Evolutionary conservation across 129 eudicot species (phyloP).

Genomic region (Lactuca sativa): DNA sequence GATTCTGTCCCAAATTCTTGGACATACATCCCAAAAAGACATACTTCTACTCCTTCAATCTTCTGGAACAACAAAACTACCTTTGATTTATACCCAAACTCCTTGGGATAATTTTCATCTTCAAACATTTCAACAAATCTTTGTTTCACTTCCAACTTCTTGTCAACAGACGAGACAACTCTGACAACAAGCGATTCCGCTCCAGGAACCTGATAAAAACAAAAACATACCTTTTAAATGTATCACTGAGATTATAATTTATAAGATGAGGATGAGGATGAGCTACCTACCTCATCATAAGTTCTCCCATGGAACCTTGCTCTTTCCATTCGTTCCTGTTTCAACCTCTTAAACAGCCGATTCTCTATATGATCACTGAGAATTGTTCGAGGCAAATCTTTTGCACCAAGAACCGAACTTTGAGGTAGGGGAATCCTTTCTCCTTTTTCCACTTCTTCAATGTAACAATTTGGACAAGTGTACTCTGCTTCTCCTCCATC

Average conservation of each 20-base stretch:
- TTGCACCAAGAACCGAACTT: constrained; percentile 97
- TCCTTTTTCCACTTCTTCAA: constrained; percentile 87
- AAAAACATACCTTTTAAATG: too few species aligned
- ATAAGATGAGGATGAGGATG: too few species aligned
- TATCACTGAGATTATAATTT: too few species aligned
- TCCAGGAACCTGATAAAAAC: constrained; percentile 73
- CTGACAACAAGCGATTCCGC: constrained; percentile 92
- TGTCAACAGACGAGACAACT: constrained; percentile 96
- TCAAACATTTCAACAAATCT: constrained; percentile 86
- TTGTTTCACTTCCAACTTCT: constrained; percentile 87
- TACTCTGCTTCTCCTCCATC: constrained; percentile 95
- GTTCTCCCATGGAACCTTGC: constrained; percentile 70
- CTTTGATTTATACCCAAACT: constrained; percentile 91
- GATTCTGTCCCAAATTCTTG: constrained; percentile 98
- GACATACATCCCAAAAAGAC: constrained; percentile 98
- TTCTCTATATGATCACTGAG: constrained; percentile 92
- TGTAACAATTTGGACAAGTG: constrained; percentile 94
- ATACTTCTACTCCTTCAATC: constrained; percentile 99
- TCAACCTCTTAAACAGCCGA: constrained; percentile 57
- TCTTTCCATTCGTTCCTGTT: constrained; percentile 79
- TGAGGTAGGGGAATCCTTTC: constrained; percentile 87
- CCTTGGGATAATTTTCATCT: constrained; percentile 78
- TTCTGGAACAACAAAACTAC: constrained; percentile 89
- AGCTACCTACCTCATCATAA: constrained; percentile 65
- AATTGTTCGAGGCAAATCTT: constrained; percentile 83